Base-by-base conservation (phyloP, 2,329 filamentous ascomycete species). In the Colletotrichum sp. region DNA sequence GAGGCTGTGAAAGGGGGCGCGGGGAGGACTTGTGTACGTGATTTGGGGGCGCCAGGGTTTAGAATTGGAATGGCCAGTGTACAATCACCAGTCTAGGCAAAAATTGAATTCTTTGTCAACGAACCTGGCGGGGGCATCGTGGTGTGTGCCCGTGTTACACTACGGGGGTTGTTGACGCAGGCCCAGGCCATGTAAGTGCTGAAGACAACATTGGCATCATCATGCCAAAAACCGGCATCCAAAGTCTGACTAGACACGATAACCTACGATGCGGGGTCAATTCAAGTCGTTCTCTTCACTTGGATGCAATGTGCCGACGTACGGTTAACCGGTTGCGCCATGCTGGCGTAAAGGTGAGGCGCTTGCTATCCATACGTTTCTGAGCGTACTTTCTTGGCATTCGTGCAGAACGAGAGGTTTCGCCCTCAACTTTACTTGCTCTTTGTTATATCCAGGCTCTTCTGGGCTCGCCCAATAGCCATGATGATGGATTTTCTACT, bases 21-120 rank as follows among this genome's bases (percentile, higher is more conserved):
- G 59, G 36, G 52, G 59, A 68, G 26, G 65, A 57, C 63, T 28
- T 74, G 64, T 74, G 66, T 48, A 55, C 60, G 69, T 76, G 74
- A 76, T 74, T 76, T 57, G 60, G 70, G 24, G 74, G 74, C 74
- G 74, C 74, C 59, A 74, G n/a, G 74, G 70, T 69, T 74, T 76
- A 76, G 74, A 74, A 69, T 76, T 69, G 70, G 74, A 48, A 76
- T 26, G 74, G 71, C 71, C 48, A 73, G 74, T 74, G 74, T 76
- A 69, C 48, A 74, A 76, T 65, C 74, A 76, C 74, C 74, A 74
- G 74, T 69, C 74, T 76, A 74, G 74, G 74, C 65, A 76, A 73
- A 52, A 74, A 69, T 74, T 61, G 70, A 59, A 66, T 76, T 76
- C 28, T 76, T 74, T 69, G 59, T 76, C 70, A 76, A 76, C n/a